Evolutionary conservation across 306 rosid genomes (phyloP).

Genomic region (Fagus sylvatica): DNA sequence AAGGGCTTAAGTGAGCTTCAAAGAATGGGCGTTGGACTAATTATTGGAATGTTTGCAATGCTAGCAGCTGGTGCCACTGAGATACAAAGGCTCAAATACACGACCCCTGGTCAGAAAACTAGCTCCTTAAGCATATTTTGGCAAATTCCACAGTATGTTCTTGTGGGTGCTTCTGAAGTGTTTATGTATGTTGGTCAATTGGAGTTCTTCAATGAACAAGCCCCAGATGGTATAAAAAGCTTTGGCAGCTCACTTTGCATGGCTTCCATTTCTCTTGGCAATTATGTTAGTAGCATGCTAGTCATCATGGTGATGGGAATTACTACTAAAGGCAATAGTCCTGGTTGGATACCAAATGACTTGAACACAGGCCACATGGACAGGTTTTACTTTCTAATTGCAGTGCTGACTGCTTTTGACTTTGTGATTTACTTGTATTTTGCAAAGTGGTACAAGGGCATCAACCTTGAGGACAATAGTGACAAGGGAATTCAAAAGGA

Average conservation of each 20-base stretch:
- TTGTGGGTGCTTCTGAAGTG: conserved; percentile 64
- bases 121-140: conserved; percentile 45
- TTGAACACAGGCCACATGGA: conserved; percentile 52
- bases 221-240: conserved; percentile 63
- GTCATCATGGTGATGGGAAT: conserved; percentile 42
- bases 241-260: conserved; percentile 63
- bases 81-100: conserved; percentile 30
- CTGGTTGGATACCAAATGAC: conserved; percentile 59
- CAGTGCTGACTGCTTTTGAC: conserved; percentile 43
- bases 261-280: conserved; percentile 67
- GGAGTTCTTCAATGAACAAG: conserved; percentile 59
- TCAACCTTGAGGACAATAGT: conserved; percentile 1
- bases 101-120: conserved; percentile 26
- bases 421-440: conserved; percentile 38
- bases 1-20: conserved; percentile 55
- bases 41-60: conserved; percentile 57
- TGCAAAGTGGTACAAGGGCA: conserved; percentile 46
- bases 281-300: conserved; percentile 53
- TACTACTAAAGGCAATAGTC: conserved; percentile 31
- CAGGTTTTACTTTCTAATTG: conserved; percentile 52
- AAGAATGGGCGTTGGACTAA: conserved; percentile 61
- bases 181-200: conserved; percentile 59
- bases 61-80: conserved; percentile 54
- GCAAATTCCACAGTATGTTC: conserved; percentile 56
- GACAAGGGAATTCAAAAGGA: background rate